Evolutionary conservation across 1,284 basidiomycete genomes (phyloP), one percentile per base, ranked within the genome.

Genomic region (Sanghuangporus baumii): DNA sequence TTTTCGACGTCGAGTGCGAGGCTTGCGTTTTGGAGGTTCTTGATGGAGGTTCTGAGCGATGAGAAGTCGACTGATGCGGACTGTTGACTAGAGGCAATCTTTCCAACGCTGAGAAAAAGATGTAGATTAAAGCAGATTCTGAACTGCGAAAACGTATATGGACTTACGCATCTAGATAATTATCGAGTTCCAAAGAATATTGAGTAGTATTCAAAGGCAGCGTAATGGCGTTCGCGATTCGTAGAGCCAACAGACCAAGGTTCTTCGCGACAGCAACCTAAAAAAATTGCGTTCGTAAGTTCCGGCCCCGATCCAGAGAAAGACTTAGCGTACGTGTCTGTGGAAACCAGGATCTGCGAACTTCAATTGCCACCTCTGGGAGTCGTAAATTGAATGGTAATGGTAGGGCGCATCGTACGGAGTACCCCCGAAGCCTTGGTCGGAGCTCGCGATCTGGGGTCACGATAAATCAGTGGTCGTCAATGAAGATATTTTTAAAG

Each of bases 361-460:
- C 34, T 78, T 74, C 68, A 89, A 85, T 73, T 91, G 87, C 87
- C 88, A 95, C 57, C 77, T 75, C 68, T 87, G 82, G 34, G 81
- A 84, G 73, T 95, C 93, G 72, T 90, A 95, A 65, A 93, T 83
- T n/a, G 88, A 89, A 69, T 90, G 87, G 69, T 91, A 92, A 71
- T 92, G 91, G 70, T 92, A 92, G 5, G 83, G 81, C 5, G 92
- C 80, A 70, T 91, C 89, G 52, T 74, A 74, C 0, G 72, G 74
- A 4, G 73, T 74, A 51, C 63, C 63, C 9, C 61, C 65, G 65
- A 80, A 82, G 0, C 71, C 71, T 57, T 76, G 71, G 65, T 79
- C 75, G 18, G 71, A 68, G 58, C 75, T 75, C 36, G 69, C 76
- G 56, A 73, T 65, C 71, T 71, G 58, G 56, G 75, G 7, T 2